Base-by-base conservation (phyloP, 257 asterid species). In the Plantago elongata region DNA sequence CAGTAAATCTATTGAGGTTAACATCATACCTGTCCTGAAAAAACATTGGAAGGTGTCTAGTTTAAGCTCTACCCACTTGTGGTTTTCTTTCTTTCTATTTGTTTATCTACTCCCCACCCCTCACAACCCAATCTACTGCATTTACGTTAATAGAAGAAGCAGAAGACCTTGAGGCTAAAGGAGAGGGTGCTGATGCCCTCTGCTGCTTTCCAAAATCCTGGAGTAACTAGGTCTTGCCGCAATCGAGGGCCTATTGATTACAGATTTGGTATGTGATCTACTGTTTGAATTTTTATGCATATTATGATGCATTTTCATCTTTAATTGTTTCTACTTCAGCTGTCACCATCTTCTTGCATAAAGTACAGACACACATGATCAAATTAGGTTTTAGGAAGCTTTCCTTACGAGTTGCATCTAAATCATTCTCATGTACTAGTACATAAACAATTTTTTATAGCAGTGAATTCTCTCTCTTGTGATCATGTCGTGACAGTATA, bases 31-130 rank as follows among this genome's bases (percentile, higher is more conserved):
- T 49, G 75, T 77, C 71, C 84, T 91, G 66, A 83, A 81, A 72
- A 91, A 71, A 74, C 80, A 84, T 57, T 72, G 69, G 83, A 88
- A 77, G 96, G 98, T 90, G 67, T 50, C 81, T 51, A 63, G 61
- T 69, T 60, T 7, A 54, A 57, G 55, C 14, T 15, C 15, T 34
- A 38, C 12, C 18, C 65, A 67, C 29, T 43, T 63, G 44, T 46
- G 57, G n/a, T 42, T 45, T 51, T 51, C 13, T 56, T 15, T 27
- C 27, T 57, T 48, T 68, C 68, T 27, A 64, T 55, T 59, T 54
- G 45, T 64, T 42, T 60, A 51, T 12, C 57, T 54, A 45, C 40
- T 4, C 40, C 40, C 40, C 40, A 22, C 27, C 27, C 27, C 27
- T 22, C 27, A 22, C 27, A 22, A 1, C 27, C 27, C 27, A 22